Evolutionary conservation across 2,329 filamentous ascomycete genomes (phyloP), one percentile per base, ranked within the genome.

Genomic region (Penicillium concentricum): DNA sequence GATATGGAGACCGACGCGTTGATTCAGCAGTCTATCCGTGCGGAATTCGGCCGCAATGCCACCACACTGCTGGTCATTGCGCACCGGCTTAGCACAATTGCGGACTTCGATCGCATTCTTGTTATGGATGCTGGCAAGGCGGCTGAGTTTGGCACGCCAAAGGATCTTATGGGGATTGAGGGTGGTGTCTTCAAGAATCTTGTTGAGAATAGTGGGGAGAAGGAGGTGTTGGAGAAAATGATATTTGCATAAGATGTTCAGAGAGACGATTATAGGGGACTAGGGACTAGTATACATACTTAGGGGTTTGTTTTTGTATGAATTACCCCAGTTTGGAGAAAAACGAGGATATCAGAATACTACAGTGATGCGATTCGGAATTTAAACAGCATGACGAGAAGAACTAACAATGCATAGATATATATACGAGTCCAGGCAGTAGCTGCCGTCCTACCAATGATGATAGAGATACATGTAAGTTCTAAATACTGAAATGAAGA

Each of bases 1-100:
- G 89, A 92, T 71, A 90, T 90, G 86, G 79, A 81, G 39, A 92
- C 89, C 0, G 89, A 92, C 69, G 78, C 82, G 2, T 80, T 90
- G 26, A 92, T 92, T 66, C 89, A 92, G 76, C 82, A 86, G 12
- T 86, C 82, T 49, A 91, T 92, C 66, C 81, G 88, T 16, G 86
- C 88, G 66, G 87, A 90, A 69, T 91, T 91, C 61, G 84, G 80
- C 0, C 65, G 65, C 15, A 70, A 70, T 54, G 84, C 84, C 59
- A 84, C 82, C 37, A 91, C 89, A 0, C 76, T 92, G 28, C 74
- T 92, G 15, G 88, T 91, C 18, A 91, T 92, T 69, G 89, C 89
- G 2, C 89, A 92, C 67, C 82, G 89, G 2, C 77, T 92, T 48
- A 89, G 86, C 70, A 91, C 89, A 0, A 90, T 92, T 73, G 87